Evolutionary conservation across 78 protist genomes (phyloP).

Genomic region (Polysphondylium violaceum): DNA sequence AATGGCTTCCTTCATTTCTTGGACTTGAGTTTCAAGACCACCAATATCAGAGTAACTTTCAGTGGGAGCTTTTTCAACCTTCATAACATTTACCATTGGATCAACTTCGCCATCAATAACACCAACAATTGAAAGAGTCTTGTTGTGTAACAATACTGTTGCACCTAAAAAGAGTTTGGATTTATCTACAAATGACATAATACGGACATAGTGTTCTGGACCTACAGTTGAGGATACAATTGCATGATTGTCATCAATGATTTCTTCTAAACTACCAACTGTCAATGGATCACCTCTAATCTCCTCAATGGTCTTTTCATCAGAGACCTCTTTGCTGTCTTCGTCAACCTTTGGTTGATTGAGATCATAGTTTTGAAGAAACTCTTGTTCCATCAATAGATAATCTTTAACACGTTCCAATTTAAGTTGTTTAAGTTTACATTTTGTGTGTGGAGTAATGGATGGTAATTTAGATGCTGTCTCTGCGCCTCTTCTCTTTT

Average conservation of each 20-base stretch:
- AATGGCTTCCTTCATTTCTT: constrained; percentile 99
- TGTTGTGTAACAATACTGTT: constrained; percentile 95
- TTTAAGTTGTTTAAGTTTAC: constrained; percentile 95
- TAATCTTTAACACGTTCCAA: constrained; percentile 98
- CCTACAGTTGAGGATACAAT: constrained; percentile 95
- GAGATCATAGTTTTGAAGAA: constrained; percentile 95
- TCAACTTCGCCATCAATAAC: constrained; percentile 97
- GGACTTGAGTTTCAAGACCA: constrained; percentile 98
- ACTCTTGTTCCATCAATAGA: constrained; percentile 99
- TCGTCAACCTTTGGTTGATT: constrained; percentile 86
- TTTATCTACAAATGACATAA: constrained; percentile 98
- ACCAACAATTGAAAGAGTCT: constrained; percentile 97
- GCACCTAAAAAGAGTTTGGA: constrained; percentile 97
- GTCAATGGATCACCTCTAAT: constrained; percentile 99
- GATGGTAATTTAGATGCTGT: constrained; percentile 77
- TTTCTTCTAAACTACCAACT: constrained; percentile 99
- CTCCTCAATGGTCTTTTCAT: constrained; percentile 91
- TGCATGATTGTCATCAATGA: constrained; percentile 99
- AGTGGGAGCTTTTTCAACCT: constrained; percentile 99
- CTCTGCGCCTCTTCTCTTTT: constrained; percentile 89
- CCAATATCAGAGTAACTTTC: constrained; percentile 99
- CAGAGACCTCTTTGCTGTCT: constrained; percentile 93
- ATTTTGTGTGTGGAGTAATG: constrained; percentile 94
- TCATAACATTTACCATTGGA: constrained; percentile 99
- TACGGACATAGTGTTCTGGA: constrained; percentile 98